Base-by-base conservation (phyloP, 2,329 filamentous ascomycete species). In the Sporothrix euskadiensis region DNA sequence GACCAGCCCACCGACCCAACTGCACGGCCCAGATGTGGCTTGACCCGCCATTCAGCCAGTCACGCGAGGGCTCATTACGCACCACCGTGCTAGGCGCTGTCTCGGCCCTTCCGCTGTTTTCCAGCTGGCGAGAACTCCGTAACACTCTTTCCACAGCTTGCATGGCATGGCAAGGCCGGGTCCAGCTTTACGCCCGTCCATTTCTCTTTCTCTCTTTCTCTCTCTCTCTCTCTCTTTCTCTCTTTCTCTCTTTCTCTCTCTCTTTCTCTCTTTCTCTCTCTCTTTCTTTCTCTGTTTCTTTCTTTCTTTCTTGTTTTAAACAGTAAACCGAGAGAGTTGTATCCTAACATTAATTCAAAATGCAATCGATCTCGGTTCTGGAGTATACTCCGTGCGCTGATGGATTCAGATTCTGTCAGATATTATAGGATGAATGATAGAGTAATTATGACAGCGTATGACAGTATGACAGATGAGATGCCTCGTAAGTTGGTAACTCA, bases 11-110 rank as follows among this genome's bases (percentile, higher is more conserved):
- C 44, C 41, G 14, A 22, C 44, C 44, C 14, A 35, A 16, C 35
- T 71, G n/a, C 35, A 47, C 12, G 65, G 39, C 57, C 41, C 41
- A 26, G 44, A 41, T 57, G 49, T 66, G 71, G 44, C 65, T 69
- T 69, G 70, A 70, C 56, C 63, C 69, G 56, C 59, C 26, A 41
- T 30, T 72, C 71, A 41, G 65, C 66, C 30, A 71, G 72, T 75
- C 72, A 75, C 74, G 74, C 74, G 72, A 71, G 70, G n/a, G 22
- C 59, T 35, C 65, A 71, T 70, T 74, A 71, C 66, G 70, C 65
- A 69, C 63, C 14, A 63, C 66, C 30, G 5, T 3, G 4, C 19
- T n/a, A 56, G 22, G 39, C 57, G 56, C 56, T 49, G 65, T 73
- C 32, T 73, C 72, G 74, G 69, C 47, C 47, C 69, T 70, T 57